phyloP scores from a whole-genome alignment of 768 basidiomycete genomes.

The Lentinula lateritia region DNA sequence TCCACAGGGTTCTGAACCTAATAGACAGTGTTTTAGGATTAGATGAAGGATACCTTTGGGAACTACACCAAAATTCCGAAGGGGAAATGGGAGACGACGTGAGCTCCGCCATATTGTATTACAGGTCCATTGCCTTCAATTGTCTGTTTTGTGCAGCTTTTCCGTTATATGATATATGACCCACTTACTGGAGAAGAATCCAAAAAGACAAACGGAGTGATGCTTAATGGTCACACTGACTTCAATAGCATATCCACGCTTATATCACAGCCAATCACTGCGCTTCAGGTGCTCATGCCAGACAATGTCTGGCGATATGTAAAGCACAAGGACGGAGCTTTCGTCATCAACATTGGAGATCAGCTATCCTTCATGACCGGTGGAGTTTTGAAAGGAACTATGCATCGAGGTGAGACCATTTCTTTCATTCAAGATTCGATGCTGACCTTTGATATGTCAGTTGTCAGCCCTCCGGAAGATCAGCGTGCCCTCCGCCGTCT shows the following conservation, averaged over 20 bases:
- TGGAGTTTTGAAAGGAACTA: constrained; percentile 27
- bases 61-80: constrained; percentile 20
- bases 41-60: constrained; percentile 26
- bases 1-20: constrained; percentile 21
- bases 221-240: constrained; percentile 30
- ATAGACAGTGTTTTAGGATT: constrained; percentile 26
- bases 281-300: constrained; percentile 29
- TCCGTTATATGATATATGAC: constrained; percentile 30
- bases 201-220: constrained; percentile 26
- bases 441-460: constrained; percentile 8
- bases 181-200: constrained; percentile 24
- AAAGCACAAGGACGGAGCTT: constrained; percentile 23
- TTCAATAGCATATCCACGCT: constrained; percentile 28
- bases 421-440: neutral
- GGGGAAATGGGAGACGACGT: constrained; percentile 25
- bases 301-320: constrained; percentile 31
- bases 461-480: constrained; percentile 26
- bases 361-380: constrained; percentile 30
- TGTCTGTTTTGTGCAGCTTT: neutral
- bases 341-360: constrained; percentile 31
- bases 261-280: constrained; percentile 27
- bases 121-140: neutral
- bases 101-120: neutral
- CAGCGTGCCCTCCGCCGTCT: constrained; percentile 23
- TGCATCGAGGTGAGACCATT: constrained; percentile 23